phyloP scores from a whole-genome alignment of 108 stramenopile genomes.

The Seminavis robusta region DNA sequence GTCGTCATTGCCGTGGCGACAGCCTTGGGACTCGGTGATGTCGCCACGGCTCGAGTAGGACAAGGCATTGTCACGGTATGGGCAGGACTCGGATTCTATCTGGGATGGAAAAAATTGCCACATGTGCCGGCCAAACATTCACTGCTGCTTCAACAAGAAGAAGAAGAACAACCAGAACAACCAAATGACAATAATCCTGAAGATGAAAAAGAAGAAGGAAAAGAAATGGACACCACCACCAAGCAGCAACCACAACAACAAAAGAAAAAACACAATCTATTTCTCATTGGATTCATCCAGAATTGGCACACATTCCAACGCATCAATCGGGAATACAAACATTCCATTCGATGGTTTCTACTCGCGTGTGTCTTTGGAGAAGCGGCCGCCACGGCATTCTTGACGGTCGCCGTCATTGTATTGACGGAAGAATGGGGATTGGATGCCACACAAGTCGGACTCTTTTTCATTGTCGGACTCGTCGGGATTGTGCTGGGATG shows the following conservation, averaged over 20 bases:
- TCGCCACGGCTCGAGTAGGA: conserved; percentile 37
- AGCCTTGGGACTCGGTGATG: conserved; percentile 21
- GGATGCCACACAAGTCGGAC: conserved; percentile 36
- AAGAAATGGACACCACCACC: too few relatives aligned
- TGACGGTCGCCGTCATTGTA: conserved; percentile 38
- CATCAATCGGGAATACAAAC: conserved; percentile 29
- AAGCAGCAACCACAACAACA: too few relatives aligned
- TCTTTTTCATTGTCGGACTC: conserved; percentile 54
- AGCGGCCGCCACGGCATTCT: conserved; percentile 26
- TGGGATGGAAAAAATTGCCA: conserved; percentile 43
- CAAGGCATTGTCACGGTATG: conserved; percentile 33
- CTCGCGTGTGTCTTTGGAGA: conserved; percentile 43
- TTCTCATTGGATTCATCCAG: conserved; percentile 49
- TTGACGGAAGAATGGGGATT: conserved; percentile 32
- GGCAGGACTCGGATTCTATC: conserved; percentile 21
- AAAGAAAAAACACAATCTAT: too few relatives aligned
- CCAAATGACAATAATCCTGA: too few relatives aligned
- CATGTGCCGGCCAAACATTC: conserved; percentile 12
- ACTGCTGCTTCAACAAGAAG: too few relatives aligned
- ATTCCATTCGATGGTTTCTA: conserved; percentile 44
- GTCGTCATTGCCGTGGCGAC: conserved; percentile 33
- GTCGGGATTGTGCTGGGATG: conserved; percentile 8
- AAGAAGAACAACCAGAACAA: too few relatives aligned
- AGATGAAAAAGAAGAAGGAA: too few relatives aligned
- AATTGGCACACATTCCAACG: conserved; percentile 32